phyloP scores from a whole-genome alignment of 306 rosid genomes.

The Cucurbita maxima region DNA sequence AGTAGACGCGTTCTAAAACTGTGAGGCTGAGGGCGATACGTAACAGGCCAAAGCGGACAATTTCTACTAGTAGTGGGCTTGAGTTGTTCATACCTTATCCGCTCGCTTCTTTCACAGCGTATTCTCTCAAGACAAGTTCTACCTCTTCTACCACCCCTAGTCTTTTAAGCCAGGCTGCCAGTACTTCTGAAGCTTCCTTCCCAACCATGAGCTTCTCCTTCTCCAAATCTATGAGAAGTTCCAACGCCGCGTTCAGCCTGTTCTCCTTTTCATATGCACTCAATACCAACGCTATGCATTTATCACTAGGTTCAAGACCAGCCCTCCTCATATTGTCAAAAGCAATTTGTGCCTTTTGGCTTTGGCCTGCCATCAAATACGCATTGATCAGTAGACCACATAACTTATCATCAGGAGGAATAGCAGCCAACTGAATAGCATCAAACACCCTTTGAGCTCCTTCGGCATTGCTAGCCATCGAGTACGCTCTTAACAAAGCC shows the following conservation, averaged over 20 bases:
- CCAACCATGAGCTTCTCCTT: constrained; percentile 44
- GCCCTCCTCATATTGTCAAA: constrained; percentile 75
- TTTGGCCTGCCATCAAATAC: constrained; percentile 43
- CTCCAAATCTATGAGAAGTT: constrained; percentile 58
- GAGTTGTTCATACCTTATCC: background rate
- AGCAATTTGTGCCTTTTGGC: constrained; percentile 37
- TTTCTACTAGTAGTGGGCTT: too few relatives aligned
- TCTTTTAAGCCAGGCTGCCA: constrained; percentile 62
- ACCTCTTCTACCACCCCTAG: constrained; percentile 79
- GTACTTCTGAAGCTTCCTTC: constrained; percentile 54
- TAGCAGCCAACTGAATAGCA: constrained; percentile 67
- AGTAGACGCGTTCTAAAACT: too few relatives aligned
- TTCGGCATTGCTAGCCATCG: constrained; percentile 42
- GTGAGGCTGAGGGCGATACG: too few relatives aligned
- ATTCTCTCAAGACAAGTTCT: constrained; percentile 55
- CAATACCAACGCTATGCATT: constrained; percentile 51
- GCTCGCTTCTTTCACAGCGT: constrained; percentile 20
- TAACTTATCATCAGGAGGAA: constrained; percentile 55
- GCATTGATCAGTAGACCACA: constrained; percentile 66
- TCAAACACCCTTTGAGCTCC: constrained; percentile 79
- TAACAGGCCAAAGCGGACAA: too few relatives aligned
- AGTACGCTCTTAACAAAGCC: constrained; percentile 72
- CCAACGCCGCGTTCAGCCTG: constrained; percentile 42
- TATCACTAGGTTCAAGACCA: constrained; percentile 55
- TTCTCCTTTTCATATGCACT: constrained; percentile 59